A percentile compares a stretch with the other conserved stretches of the same genome.
Conservation (phyloP, 2,329 filamentous ascomycete genomes). For the Pestalotiopsis sp. region DNA sequence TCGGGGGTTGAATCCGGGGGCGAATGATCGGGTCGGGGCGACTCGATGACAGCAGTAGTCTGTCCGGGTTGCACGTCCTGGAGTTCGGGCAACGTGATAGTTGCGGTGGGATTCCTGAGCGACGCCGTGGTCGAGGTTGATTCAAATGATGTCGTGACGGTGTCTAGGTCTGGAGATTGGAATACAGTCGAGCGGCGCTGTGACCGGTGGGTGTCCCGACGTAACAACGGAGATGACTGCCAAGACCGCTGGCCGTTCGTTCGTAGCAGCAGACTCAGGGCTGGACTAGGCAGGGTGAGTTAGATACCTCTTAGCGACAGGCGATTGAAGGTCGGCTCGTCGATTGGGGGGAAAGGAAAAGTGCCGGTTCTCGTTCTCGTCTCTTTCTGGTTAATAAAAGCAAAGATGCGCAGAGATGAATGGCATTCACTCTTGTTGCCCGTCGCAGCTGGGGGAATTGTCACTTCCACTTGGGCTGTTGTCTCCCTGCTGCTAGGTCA, state of each 20-base stretch:
- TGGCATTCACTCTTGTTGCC: background rate
- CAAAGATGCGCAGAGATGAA: background rate
- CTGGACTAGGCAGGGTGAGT: background rate
- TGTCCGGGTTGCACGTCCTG: conserved; percentile 47
- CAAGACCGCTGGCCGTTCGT: background rate
- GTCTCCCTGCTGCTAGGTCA: background rate
- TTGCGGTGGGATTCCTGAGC: conserved; percentile 18
- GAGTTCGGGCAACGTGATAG: conserved; percentile 52
- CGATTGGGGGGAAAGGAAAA: background rate
- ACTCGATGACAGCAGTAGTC: conserved; percentile 43
- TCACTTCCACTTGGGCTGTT: background rate
- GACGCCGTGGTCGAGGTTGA: conserved; percentile 11
- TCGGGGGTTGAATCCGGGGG: conserved; percentile 13
- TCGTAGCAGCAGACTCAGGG: background rate
- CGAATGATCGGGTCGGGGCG: conserved; percentile 28
- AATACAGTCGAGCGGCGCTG: conserved; percentile 5
- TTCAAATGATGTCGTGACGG: background rate
- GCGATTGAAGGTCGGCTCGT: background rate
- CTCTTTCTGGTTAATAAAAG: background rate
- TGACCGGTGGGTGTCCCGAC: background rate
- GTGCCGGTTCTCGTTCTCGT: background rate
- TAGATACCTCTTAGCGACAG: background rate
- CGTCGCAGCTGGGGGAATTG: background rate
- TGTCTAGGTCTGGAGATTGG: background rate
- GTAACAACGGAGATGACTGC: conserved; percentile 6